Evolutionary conservation across 768 basidiomycete genomes (phyloP).

Genomic region (Candolleomyces aberdarensis): DNA sequence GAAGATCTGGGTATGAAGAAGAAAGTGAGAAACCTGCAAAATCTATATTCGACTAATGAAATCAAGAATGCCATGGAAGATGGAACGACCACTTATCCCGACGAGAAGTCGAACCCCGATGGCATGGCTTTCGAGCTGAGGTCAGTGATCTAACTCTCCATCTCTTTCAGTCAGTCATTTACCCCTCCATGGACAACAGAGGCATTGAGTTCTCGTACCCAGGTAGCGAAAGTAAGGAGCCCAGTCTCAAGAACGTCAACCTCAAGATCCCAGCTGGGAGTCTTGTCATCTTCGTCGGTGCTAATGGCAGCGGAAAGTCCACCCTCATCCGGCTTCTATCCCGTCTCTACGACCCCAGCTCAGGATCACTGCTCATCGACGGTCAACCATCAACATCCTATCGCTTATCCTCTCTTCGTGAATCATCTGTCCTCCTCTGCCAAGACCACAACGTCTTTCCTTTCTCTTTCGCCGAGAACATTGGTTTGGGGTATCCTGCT

Average conservation of each 20-base stretch:
- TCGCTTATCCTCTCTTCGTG: constrained; percentile 24
- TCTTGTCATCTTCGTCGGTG: constrained; percentile 38
- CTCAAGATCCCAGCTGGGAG: constrained; percentile 33
- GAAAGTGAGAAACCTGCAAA: not conserved
- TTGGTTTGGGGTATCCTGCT: constrained; percentile 23
- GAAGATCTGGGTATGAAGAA: not conserved
- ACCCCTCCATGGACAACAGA: not conserved
- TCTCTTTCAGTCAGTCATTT: not conserved
- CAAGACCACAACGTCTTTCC: constrained; percentile 37
- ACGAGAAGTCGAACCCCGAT: not conserved
- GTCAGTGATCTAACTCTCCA: not conserved
- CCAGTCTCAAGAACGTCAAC: constrained; percentile 28
- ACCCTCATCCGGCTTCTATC: constrained; percentile 36
- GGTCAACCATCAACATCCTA: constrained; percentile 28
- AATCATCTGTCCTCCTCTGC: constrained; percentile 30
- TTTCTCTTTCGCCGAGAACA: constrained; percentile 33
- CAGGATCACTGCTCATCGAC: constrained; percentile 32
- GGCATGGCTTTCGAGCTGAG: constrained; percentile 2
- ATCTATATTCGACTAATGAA: constrained; percentile 31
- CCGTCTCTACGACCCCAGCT: constrained; percentile 30
- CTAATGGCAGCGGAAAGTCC: constrained; percentile 39
- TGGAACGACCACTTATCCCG: constrained; percentile 24
- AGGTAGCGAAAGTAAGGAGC: constrained; percentile 17
- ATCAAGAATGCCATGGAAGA: constrained; percentile 59
- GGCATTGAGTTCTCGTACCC: constrained; percentile 38